Percentiles rank a stretch among this genome's conserved stretches.
These are phyloP conservation scores for Thalassia testudinum DNA, from an alignment of 116 monocot species.

Conservation along the genomic window DNA sequence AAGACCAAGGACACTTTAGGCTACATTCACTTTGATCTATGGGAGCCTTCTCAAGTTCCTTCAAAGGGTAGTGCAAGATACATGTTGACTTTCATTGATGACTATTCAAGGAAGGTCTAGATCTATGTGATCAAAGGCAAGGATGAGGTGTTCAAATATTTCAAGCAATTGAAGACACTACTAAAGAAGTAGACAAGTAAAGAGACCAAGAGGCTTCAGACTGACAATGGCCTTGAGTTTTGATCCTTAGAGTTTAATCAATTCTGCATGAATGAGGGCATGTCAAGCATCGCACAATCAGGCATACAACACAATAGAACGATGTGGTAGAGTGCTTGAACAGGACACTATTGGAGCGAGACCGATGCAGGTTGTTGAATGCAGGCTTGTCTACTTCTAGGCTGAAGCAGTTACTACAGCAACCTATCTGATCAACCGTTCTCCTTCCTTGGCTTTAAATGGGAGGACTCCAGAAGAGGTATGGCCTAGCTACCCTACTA, in stretches of 20 bases:
- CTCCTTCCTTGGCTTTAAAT: slow-evolving; percentile 1
- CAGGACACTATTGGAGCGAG: background rate
- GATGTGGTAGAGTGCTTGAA: background rate
- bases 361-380: background rate
- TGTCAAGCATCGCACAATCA: slow-evolving; percentile 1
- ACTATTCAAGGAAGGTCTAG: slow-evolving; percentile 8
- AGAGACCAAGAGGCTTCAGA: slow-evolving; percentile 8
- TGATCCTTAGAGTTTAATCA: slow-evolving; percentile 8
- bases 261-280: slow-evolving; percentile 11
- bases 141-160: slow-evolving; percentile 3
- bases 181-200: slow-evolving; percentile 3
- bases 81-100: slow-evolving; percentile 15
- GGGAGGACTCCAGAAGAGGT: slow-evolving; percentile 2
- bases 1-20: slow-evolving; percentile 7
- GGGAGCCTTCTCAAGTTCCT: slow-evolving; percentile 3
- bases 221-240: slow-evolving; percentile 10
- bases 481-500: too few species aligned
- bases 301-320: slow-evolving; percentile 11
- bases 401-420: slow-evolving; percentile 4
- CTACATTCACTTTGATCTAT: slow-evolving; percentile 13
- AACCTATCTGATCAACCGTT: slow-evolving; percentile 2
- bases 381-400: slow-evolving; percentile 1
- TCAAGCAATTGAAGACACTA: slow-evolving; percentile 8
- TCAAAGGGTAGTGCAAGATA: slow-evolving; percentile 10
- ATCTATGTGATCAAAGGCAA: slow-evolving; percentile 5